A percentile compares a stretch with the other conserved stretches of the same genome.
Conservation (phyloP, 1,284 basidiomycete species). For the Volvariella surrecta region DNA sequence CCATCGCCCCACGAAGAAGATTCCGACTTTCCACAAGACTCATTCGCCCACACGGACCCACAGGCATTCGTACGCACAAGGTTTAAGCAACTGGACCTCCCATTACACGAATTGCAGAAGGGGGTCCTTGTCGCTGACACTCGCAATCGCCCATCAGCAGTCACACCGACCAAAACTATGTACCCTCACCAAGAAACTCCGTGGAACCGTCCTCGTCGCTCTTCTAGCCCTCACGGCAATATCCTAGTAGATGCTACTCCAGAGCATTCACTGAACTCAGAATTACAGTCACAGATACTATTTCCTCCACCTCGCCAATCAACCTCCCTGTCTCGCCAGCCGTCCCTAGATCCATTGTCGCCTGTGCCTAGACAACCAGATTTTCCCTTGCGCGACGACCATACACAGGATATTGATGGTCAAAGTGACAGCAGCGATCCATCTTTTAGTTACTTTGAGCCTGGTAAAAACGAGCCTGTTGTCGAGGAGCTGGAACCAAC, state of each 20-base stretch:
- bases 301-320: constrained; percentile 7
- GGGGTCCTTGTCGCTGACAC: constrained; percentile 7
- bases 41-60: constrained; percentile 40
- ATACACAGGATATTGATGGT: constrained; percentile 9
- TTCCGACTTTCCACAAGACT: constrained; percentile 39
- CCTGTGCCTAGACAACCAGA: neutral
- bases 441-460: constrained; percentile 20
- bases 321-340: constrained; percentile 2
- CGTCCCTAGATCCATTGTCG: constrained; percentile 1
- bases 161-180: no score
- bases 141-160: no score
- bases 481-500: constrained; percentile 14
- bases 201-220: neutral
- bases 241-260: constrained; percentile 41
- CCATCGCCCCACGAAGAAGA: constrained; percentile 6
- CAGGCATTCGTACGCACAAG: constrained; percentile 32
- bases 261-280: constrained; percentile 27
- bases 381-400: neutral
- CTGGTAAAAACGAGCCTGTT: constrained; percentile 16
- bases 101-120: constrained; percentile 43
- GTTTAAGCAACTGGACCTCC: constrained; percentile 43
- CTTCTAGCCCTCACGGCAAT: constrained; percentile 15
- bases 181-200: neutral
- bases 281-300: constrained; percentile 15
- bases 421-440: constrained; percentile 18